Base-by-base conservation (phyloP, 2,329 filamentous ascomycete genomes). In the Penicillium hordei region DNA sequence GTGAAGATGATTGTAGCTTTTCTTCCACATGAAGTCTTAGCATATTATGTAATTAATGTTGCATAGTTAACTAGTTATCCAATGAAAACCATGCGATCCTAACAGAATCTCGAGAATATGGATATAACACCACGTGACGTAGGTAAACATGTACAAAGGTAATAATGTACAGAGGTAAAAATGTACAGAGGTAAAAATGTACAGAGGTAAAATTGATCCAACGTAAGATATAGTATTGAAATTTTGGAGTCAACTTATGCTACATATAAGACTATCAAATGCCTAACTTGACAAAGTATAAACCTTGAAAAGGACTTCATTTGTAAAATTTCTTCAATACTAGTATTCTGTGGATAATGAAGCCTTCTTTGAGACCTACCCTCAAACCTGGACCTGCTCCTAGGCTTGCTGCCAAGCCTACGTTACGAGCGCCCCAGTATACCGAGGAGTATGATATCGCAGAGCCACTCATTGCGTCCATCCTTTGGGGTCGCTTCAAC, bases 361-460 rank as follows among this genome's bases (percentile, higher is more conserved):
- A 19, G 43, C 25, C 43, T 45, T 45, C 43, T 17, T 45, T 45
- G 43, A 45, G 17, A 27, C 25, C 43, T 45, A 1, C 43, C 0
- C 25, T 45, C 5, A 45, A 45, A 6, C 9, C 43, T 45, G 27
- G 43, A 15, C 25, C 43, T 45, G 6, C 43, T 31, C 9, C 43
- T 45, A 45, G 17, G 43, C 27, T 5, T 45, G 3, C 8, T 3
- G 15, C 27, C 27, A 45, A 45, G 25, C 17, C 43, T 45, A 13
- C 27, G 7, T 45, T 45, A 17, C 43, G 43, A 45, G 17, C 9
- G 19, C 17, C 31, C 45, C 34, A 45, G 15, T 60, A 60, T 43
- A 44, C n/a, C 25, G 46, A 60, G 45, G 44, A 60, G 40, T 60
- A 60, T 42, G 50, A 60, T 40, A 42, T 55, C 6, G 58, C 51